Base-by-base conservation (phyloP, 2,329 filamentous ascomycete genomes). In the Fusarium continuum region DNA sequence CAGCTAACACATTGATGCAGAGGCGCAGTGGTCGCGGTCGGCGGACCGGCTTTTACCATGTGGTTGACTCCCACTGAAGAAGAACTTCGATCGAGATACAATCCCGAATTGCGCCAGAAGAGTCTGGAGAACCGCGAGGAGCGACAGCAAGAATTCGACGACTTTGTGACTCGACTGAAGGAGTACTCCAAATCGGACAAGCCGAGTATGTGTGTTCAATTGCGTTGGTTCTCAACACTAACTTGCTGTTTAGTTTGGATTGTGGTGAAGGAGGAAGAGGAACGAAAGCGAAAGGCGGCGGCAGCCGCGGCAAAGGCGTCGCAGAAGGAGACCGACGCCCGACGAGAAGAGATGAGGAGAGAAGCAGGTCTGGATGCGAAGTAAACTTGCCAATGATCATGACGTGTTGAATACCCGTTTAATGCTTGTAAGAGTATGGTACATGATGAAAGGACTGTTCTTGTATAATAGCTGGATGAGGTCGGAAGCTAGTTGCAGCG, bases 11-110 rank as follows among this genome's bases (percentile, higher is more conserved):
- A 28, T 55, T 61, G 48, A 55, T 59, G 32, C 70, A 97, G 93
- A 56, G 91, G 91, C 69, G 83, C 82, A 35, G 77, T 83, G 40
- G 82, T 95, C 69, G 89, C 87, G 72, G 83, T 97, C 57, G 95
- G 95, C 47, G 95, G 95, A 4, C 95, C 95, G 20, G 89, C 90
- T 14, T 80, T 98, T 48, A 90, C 94, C 36, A 86, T 89, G 78
- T 96, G 88, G 76, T 80, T 96, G 40, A 85, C 85, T 39, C 95
- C 95, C 3, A 90, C 91, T 11, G 93, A 97, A 70, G 95, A 97
- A 77, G 93, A 98, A 79, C 84, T 99, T 35, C 93, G 96, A 82
- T 83, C 92, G 80, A 88, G 85, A 77, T 98, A 98, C 80, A 98
- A 94, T 76, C 94, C 94, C 1, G 95, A 98, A 28, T 85, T 99